Evolutionary conservation across 306 rosid species (phyloP), one percentile per base, ranked within the genome.

Genomic region (Senna siamea): DNA sequence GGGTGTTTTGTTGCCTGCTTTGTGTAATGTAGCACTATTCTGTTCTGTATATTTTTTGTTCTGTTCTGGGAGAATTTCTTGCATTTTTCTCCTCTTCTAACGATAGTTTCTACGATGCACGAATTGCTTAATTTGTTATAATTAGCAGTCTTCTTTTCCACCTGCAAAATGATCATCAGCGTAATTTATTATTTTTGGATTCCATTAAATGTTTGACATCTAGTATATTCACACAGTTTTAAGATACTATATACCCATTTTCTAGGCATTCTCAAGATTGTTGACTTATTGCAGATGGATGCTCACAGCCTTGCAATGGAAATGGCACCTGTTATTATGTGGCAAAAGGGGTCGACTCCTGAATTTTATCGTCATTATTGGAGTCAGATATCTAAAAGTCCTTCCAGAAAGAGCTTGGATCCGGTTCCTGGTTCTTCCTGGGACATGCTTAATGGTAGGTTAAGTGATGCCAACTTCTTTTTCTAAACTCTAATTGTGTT

Each of bases 381-480:
- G 97, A 86, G 73, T 76, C 87, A 85, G 44, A 73, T 79, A 62
- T 81, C 85, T 35, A 85, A 82, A 82, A 86, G 28, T 56, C 80
- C 88, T 79, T 84, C 99, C 55, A 81, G 84, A 74, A 83, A 65
- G 74, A 78, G 86, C 66, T 81, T 73, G 71, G 88, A 86, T 79
- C 80, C 84, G 34, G 76, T 80, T 13, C 74, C 90, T 47, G 85
- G 80, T 70, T 61, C 87, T 63, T 82, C 90, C 9, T 88, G 89
- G 93, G 98, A 95, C 81, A 66, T 92, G 88, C 97, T 95, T 83
- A 44, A 90, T 58, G 99, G 99, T 88, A 75, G 71, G 87, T 32
- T 20, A 62, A 76, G 58, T 43, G 37, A 59, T 38, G 19, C 67
- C 34, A 18, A 54, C 65, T 43, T 47, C 53, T 17, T 9, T 32